Conservation (phyloP, 1,139 yeast species). For the Scheffersomyces stambukii region DNA sequence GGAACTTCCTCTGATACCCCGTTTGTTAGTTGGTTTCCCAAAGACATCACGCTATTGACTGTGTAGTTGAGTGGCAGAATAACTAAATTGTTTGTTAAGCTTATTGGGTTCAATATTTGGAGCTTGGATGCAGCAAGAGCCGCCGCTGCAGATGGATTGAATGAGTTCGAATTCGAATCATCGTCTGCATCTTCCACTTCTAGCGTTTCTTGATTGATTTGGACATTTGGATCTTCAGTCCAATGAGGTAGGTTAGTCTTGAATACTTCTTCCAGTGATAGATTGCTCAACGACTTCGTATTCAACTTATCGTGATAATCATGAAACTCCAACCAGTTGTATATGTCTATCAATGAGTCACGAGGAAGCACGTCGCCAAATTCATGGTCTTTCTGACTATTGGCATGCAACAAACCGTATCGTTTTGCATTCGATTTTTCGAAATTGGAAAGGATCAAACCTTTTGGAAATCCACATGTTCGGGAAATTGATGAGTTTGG, state of each 20-base stretch:
- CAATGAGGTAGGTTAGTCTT: conserved; percentile 12
- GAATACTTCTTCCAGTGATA: conserved; percentile 17
- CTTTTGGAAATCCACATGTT: conserved; percentile 14
- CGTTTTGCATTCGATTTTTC: conserved; percentile 24
- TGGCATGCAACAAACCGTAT: conserved; percentile 29
- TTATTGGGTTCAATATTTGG: conserved; percentile 32
- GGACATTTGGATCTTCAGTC: too few species aligned
- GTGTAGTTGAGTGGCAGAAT: conserved; percentile 38
- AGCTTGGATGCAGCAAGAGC: too few species aligned
- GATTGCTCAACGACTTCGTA: conserved; percentile 15
- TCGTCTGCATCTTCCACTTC: conserved; percentile 6
- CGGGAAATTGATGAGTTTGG: conserved; percentile 2
- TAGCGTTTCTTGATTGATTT: too few species aligned
- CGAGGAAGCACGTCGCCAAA: conserved; percentile 8
- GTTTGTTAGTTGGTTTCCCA: too few species aligned
- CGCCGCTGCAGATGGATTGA: conserved; percentile 1
- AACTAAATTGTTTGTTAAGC: conserved; percentile 33
- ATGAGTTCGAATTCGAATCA: background rate
- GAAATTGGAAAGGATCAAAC: conserved; percentile 25
- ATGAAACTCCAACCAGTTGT: conserved; percentile 31
- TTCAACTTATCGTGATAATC: conserved; percentile 27
- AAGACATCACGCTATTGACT: conserved; percentile 28
- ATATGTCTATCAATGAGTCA: conserved; percentile 20
- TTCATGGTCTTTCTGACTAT: conserved; percentile 6
- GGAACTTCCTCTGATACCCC: too few species aligned